Base-by-base conservation (phyloP, 495 filamentous ascomycete species). In the Glonium stellatum region DNA sequence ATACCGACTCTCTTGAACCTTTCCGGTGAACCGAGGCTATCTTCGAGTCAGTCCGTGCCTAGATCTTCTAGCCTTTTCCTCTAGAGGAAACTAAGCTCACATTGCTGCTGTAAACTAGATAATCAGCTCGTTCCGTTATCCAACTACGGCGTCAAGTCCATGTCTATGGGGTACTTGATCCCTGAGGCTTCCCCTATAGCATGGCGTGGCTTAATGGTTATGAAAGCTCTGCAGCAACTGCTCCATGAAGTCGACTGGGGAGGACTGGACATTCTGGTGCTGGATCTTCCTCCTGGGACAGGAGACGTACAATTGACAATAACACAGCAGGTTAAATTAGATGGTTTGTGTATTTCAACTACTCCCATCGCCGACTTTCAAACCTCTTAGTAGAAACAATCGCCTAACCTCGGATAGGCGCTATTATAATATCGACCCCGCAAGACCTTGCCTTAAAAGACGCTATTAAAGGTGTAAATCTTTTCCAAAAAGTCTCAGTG, bases 111-210 rank as follows among this genome's bases (percentile, higher is more conserved):
- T 42, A 31, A 2, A 21, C 34, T 68, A 88, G 86, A 86, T 59
- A 88, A 95, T 71, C 87, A 87, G 64, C 79, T 99, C 8, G 55
- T 97, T 22, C 95, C 95, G 0, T 73, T 97, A 23, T 87, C 86
- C n/a, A 96, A 93, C 69, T 97, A 97, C 75, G 95, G 92, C 56
- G 80, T 99, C 59, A 92, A 95, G 72, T 92, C 88, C 42, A 97
- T 97, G 93, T 96, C 90, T 2, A 96, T 99, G 87, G 95, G 95
- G 49, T 97, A 96, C 66, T 81, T 97, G 11, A 82, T 95, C 13
- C 82, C 82, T 59, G 85, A 84, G 37, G 83, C 83, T 12, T 63
- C 64, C 0, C 87, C 93, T 4, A 86, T 99, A n/a, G 89, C 89
- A 39, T 99, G 95, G 93, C 84, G 93, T 36, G 93, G 93, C 0